Percentiles rank a stretch among this genome's conserved stretches.
Evolutionary conservation across 2,329 filamentous ascomycete species (phyloP).

Genomic region (Teratosphaeria viscida): DNA sequence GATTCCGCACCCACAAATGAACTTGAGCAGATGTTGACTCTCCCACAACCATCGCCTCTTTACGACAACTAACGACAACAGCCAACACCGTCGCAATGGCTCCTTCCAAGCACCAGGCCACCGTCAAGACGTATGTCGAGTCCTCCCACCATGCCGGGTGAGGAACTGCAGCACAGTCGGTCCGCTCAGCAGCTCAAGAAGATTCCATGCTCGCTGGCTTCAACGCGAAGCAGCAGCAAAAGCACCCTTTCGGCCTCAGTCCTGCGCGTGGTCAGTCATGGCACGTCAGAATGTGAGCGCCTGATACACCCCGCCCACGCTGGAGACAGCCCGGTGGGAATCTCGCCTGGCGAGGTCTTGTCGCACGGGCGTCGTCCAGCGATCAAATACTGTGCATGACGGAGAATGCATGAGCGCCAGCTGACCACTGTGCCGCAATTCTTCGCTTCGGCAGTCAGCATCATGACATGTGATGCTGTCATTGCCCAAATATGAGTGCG

Average conservation of each 20-base stretch:
- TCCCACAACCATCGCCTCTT: conserved; percentile 19
- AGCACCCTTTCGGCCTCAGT: conserved; percentile 21
- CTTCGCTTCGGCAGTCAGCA: conserved; percentile 57
- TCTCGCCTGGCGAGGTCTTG: conserved; percentile 23
- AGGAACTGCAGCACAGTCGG: conserved; percentile 63
- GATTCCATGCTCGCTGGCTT: conserved; percentile 12
- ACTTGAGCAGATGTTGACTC: neutral
- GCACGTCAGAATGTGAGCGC: conserved; percentile 27
- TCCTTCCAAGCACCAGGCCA: conserved; percentile 28
- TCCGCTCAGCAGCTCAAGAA: conserved; percentile 68
- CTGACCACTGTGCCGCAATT: conserved; percentile 88
- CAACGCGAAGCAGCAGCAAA: conserved; percentile 8
- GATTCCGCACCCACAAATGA: conserved; percentile 1
- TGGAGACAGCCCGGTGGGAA: conserved; percentile 14
- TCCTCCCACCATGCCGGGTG: conserved; percentile 23
- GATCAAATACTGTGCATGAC: conserved; percentile 52
- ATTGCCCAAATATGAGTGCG: conserved; percentile 24
- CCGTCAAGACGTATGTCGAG: conserved; percentile 48
- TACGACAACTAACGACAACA: conserved; percentile 21
- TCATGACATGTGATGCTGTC: conserved; percentile 52
- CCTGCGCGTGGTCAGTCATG: conserved; percentile 26
- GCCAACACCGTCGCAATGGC: conserved; percentile 43
- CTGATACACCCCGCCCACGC: conserved; percentile 7
- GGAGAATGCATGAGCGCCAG: conserved; percentile 43
- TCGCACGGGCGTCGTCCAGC: conserved; percentile 46